Evolutionary conservation across 163 green algal genomes (phyloP).

Genomic region (Trebouxia gelatinosa): DNA sequence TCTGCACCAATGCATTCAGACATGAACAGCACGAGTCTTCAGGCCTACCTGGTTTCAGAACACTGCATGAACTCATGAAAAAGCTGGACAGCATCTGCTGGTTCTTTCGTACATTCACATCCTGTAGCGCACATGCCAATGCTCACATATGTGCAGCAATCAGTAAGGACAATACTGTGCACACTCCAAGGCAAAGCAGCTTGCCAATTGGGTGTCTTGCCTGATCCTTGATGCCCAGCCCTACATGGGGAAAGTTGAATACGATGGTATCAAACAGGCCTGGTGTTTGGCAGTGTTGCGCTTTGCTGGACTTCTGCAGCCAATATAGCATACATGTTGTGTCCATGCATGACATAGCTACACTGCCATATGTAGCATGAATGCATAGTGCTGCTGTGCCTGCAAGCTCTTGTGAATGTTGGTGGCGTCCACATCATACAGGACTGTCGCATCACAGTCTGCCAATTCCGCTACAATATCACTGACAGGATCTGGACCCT

Average conservation of each 20-base stretch:
- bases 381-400: background rate
- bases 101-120: slow-evolving; percentile 30
- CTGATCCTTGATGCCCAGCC: slow-evolving; percentile 41
- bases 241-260: slow-evolving; percentile 43
- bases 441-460: slow-evolving; percentile 6
- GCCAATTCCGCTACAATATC: slow-evolving; percentile 29
- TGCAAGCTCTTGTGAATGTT: slow-evolving; percentile 18
- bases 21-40: no score
- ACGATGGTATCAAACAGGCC: slow-evolving; percentile 27
- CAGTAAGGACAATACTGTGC: background rate
- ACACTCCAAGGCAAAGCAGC: background rate
- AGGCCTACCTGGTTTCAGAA: slow-evolving; percentile 19
- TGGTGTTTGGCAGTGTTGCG: background rate
- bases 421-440: slow-evolving; percentile 31
- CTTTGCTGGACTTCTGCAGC: background rate
- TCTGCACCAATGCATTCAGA: no score
- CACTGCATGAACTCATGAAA: slow-evolving; percentile 2
- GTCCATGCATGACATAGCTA: background rate
- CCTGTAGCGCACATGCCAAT: no score
- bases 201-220: background rate
- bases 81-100: slow-evolving; percentile 32
- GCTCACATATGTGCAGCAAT: background rate
- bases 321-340: background rate
- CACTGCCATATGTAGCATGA: background rate
- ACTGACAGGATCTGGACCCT: slow-evolving; percentile 2